Evolutionary conservation across 345 rosid species (phyloP), one percentile per base, ranked within the genome.

Genomic region (Dipteronia sinensis): DNA sequence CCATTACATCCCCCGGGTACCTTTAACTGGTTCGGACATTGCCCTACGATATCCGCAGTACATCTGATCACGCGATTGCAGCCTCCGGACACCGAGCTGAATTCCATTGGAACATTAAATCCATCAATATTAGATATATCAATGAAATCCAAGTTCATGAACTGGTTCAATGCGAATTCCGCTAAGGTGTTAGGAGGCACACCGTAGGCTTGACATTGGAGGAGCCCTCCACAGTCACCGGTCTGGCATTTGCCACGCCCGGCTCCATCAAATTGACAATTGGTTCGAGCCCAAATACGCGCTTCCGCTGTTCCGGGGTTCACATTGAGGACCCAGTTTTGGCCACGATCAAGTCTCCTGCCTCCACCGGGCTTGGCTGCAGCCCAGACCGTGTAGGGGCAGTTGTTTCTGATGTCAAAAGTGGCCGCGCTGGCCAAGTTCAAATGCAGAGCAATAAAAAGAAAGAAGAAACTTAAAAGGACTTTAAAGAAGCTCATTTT

Each of bases 321-420:
- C 38, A 69, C 59, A 10, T 47, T 47, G 19, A 69, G 58, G 59
- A 7, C 11, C 72, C 72, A 69, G 10, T 46, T 69, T 69, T 69
- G 58, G 20, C 72, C 72, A 46, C 58, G 72, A 11, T 69, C 20
- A 15, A 69, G 72, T 47, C 38, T 22, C 34, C 20, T 69, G 20
- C 72, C 72, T 44, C 72, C 72, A 7, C 72, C 59, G 0, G 59
- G 72, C 0, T 6, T 17, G 0, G 58, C 72, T 22, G 59, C 72
- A 9, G 59, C 72, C 72, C 59, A 69, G 12, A 69, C 72, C 4
- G 59, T 69, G 40, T 46, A 15, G 59, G 59, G 59, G 40, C 72
- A 69, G 25, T 69, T 46, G 58, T 47, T 69, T 69, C 31, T 23
- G 10, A 69, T 49, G 25, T 47, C 19, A 13, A 69, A 69, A 69